These are phyloP conservation scores for Areca catechu DNA, from an alignment of 176 grass and related monocot genomes.

Conservation along the genomic window DNA sequence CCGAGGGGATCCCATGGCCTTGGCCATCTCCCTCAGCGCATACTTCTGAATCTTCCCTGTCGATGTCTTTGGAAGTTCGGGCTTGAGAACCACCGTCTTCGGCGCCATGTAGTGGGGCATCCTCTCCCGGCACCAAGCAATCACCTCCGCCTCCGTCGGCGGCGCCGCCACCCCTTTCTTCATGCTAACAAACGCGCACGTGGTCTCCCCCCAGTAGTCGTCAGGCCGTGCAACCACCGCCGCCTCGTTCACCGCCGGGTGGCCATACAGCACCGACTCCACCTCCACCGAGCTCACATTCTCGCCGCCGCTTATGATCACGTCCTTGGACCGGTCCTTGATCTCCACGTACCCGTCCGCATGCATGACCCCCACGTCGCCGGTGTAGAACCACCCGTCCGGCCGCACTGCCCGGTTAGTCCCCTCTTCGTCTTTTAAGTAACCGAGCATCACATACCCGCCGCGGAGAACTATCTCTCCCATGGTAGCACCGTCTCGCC, in stretches of 20 bases:
- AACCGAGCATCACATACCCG: slow-evolving; percentile 49
- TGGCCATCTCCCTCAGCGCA: slow-evolving; percentile 42
- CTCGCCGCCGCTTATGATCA: slow-evolving; percentile 90
- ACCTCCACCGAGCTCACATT: slow-evolving; percentile 97
- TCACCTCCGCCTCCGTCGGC: slow-evolving; percentile 39
- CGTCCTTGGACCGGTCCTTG: slow-evolving; percentile 82
- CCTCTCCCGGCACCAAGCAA: slow-evolving; percentile 60
- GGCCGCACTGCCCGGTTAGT: slow-evolving; percentile 30
- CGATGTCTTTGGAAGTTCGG: slow-evolving; percentile 71
- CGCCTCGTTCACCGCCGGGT: slow-evolving; percentile 60
- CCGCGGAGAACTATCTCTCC: slow-evolving; percentile 73
- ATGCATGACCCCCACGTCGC: slow-evolving; percentile 73
- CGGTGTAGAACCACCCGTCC: slow-evolving; percentile 78
- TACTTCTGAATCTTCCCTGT: slow-evolving; percentile 82
- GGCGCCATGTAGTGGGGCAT: slow-evolving; percentile 84
- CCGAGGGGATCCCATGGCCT: slow-evolving; percentile 32
- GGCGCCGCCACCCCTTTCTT: slow-evolving; percentile 17
- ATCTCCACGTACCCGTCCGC: slow-evolving; percentile 77
- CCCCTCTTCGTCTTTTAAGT: slow-evolving; percentile 37
- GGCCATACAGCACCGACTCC: slow-evolving; percentile 58
- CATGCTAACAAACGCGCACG: slow-evolving; percentile 72
- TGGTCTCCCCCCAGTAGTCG: slow-evolving; percentile 79
- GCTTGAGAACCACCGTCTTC: slow-evolving; percentile 44
- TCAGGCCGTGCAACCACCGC: slow-evolving; percentile 69
- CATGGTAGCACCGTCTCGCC: slow-evolving; percentile 37